phyloP scores from a whole-genome alignment of 2,329 filamentous ascomycete species.

The Clonostachys sp. region DNA sequence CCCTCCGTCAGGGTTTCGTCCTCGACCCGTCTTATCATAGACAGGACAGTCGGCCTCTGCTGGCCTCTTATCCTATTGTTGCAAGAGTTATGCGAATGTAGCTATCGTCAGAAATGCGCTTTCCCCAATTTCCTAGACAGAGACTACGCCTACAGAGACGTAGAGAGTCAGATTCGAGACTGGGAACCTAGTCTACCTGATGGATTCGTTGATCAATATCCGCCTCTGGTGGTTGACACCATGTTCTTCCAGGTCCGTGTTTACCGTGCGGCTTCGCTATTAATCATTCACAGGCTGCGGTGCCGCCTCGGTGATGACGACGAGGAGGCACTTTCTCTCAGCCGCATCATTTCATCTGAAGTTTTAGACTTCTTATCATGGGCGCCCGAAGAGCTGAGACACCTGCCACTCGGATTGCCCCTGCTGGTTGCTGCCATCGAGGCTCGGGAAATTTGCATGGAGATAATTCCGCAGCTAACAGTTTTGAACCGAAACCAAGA shows the following conservation, averaged over 20 bases:
- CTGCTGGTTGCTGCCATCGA: slow-evolving; percentile 8
- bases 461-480: slow-evolving; percentile 1
- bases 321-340: background rate
- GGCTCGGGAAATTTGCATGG: background rate
- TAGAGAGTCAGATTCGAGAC: slow-evolving; percentile 3
- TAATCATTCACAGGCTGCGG: slow-evolving; percentile 8
- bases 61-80: slow-evolving; percentile 4
- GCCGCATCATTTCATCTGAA: slow-evolving; percentile 4
- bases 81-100: slow-evolving; percentile 6
- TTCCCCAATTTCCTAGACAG: background rate
- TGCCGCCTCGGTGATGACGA: slow-evolving; percentile 7
- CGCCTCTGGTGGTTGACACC: background rate
- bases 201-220: slow-evolving; percentile 1
- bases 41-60: slow-evolving; percentile 6
- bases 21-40: slow-evolving; percentile 2
- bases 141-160: slow-evolving; percentile 2
- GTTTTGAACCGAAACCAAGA: slow-evolving; percentile 2
- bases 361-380: background rate
- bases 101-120: background rate
- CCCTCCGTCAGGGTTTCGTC: slow-evolving; percentile 3
- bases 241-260: slow-evolving; percentile 6
- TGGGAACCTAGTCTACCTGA: slow-evolving; percentile 3
- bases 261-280: slow-evolving; percentile 5
- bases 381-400: slow-evolving; percentile 2
- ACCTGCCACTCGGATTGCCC: slow-evolving; percentile 6